phyloP scores from a whole-genome alignment of 2,329 filamentous ascomycete genomes.

The Penicillium frequentans region DNA sequence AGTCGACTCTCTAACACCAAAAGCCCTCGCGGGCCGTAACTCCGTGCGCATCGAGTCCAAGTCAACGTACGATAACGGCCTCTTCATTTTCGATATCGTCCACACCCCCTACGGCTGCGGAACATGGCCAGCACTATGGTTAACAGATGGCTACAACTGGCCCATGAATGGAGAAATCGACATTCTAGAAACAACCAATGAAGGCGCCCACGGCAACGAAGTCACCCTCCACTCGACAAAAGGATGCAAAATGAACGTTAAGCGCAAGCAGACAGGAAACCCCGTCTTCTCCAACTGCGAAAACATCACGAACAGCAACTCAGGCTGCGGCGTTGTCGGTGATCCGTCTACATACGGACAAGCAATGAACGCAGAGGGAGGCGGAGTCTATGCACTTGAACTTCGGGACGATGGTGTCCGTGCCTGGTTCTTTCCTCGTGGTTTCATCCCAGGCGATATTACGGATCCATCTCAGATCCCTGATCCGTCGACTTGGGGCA shows the following conservation, averaged over 20 bases:
- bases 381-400: slow-evolving; percentile 62
- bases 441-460: slow-evolving; percentile 55
- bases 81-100: slow-evolving; percentile 68
- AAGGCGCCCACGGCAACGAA: slow-evolving; percentile 55
- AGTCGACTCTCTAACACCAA: slow-evolving; percentile 62
- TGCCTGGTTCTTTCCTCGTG: slow-evolving; percentile 60
- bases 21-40: slow-evolving; percentile 61
- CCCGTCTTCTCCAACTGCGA: slow-evolving; percentile 50
- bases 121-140: slow-evolving; percentile 67
- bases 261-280: slow-evolving; percentile 55
- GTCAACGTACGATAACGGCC: slow-evolving; percentile 58
- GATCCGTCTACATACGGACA: slow-evolving; percentile 49
- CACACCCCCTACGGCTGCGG: slow-evolving; percentile 65
- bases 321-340: slow-evolving; percentile 58
- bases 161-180: slow-evolving; percentile 66
- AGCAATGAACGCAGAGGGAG: slow-evolving; percentile 54
- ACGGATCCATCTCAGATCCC: slow-evolving; percentile 47
- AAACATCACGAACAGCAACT: slow-evolving; percentile 53
- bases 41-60: slow-evolving; percentile 65
- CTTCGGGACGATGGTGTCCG: slow-evolving; percentile 62
- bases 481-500: slow-evolving; percentile 63
- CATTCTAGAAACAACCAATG: slow-evolving; percentile 60
- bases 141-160: slow-evolving; percentile 62
- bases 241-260: slow-evolving; percentile 56
- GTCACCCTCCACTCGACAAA: slow-evolving; percentile 61